Percentiles rank a stretch among this genome's conserved stretches.
These are phyloP conservation scores for Rhamnella rubrinervis DNA, from an alignment of 331 rosid species.

Conservation along the genomic window DNA sequence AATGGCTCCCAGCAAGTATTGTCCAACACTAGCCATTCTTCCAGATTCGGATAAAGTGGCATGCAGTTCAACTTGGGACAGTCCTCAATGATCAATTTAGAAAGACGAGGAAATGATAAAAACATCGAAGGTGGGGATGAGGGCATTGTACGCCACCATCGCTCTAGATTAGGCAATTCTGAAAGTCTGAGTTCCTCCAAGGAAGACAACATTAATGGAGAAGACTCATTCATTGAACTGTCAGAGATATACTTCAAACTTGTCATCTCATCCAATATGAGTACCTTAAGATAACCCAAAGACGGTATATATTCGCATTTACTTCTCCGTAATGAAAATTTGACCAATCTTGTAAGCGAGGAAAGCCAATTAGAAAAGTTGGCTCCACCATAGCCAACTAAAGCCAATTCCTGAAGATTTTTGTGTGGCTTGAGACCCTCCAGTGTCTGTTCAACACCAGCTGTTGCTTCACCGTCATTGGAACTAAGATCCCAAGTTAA, in stretches of 20 bases:
- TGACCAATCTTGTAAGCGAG: neutral
- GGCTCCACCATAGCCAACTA: neutral
- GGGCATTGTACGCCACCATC: neutral
- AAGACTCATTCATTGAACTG: too few species aligned
- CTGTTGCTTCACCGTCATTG: neutral
- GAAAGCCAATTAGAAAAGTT: slow-evolving; percentile 10
- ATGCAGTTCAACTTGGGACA: slow-evolving; percentile 25
- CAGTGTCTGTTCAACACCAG: neutral
- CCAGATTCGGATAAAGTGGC: slow-evolving; percentile 18
- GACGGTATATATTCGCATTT: neutral
- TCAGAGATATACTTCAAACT: neutral
- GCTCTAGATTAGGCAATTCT: slow-evolving; percentile 14
- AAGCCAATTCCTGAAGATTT: neutral
- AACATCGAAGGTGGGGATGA: too few species aligned
- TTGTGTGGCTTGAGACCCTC: neutral
- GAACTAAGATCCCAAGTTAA: neutral
- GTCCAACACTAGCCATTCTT: slow-evolving; percentile 12
- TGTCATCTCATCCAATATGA: slow-evolving; percentile 1
- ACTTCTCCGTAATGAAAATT: neutral
- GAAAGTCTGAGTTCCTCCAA: slow-evolving; percentile 20
- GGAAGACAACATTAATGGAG: slow-evolving; percentile 22
- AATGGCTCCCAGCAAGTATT: slow-evolving; percentile 9
- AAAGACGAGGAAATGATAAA: slow-evolving; percentile 7
- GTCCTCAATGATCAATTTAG: slow-evolving; percentile 6
- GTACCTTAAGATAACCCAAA: neutral